A percentile compares a stretch with the other conserved stretches of the same genome.
Conservation (phyloP, 2,329 filamentous ascomycete species). For the Verticillium alfalfae region DNA sequence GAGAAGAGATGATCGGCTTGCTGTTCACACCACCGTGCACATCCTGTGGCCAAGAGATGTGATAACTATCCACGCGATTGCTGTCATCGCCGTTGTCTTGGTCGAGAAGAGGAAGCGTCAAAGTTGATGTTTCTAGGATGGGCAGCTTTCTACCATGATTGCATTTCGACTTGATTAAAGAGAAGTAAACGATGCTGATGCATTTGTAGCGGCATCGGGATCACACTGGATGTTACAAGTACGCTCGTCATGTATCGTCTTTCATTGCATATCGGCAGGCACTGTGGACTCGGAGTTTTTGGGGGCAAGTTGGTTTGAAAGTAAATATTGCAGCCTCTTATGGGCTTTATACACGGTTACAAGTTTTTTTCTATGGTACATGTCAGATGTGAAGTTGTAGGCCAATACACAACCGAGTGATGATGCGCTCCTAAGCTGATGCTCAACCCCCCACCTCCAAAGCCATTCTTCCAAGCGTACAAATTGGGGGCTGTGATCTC, state of each 20-base stretch:
- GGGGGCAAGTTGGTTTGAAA: neutral
- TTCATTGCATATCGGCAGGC: neutral
- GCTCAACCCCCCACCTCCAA: neutral
- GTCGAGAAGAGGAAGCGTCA: constrained; percentile 64
- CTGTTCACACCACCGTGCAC: too few relatives aligned
- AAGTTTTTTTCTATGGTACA: constrained; percentile 2
- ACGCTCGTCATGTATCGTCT: neutral
- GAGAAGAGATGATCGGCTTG: constrained; percentile 57
- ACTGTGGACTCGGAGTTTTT: neutral
- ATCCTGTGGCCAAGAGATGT: constrained; percentile 20
- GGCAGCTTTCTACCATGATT: neutral
- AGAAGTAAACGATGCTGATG: constrained; percentile 2
- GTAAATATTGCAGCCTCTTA: constrained; percentile 1
- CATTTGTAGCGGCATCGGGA: neutral
- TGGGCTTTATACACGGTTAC: constrained; percentile 1
- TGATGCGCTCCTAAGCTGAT: neutral
- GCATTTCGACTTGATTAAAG: neutral
- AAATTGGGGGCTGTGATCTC: neutral
- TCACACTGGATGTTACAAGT: neutral
- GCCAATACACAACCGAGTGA: neutral
- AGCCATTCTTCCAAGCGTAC: neutral
- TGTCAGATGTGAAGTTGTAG: neutral
- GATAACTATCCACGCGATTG: constrained; percentile 85
- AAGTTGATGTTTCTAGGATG: neutral
- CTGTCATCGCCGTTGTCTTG: constrained; percentile 86